Evolutionary conservation across 805 yeast genomes (phyloP).

Genomic region (Candida montana): DNA sequence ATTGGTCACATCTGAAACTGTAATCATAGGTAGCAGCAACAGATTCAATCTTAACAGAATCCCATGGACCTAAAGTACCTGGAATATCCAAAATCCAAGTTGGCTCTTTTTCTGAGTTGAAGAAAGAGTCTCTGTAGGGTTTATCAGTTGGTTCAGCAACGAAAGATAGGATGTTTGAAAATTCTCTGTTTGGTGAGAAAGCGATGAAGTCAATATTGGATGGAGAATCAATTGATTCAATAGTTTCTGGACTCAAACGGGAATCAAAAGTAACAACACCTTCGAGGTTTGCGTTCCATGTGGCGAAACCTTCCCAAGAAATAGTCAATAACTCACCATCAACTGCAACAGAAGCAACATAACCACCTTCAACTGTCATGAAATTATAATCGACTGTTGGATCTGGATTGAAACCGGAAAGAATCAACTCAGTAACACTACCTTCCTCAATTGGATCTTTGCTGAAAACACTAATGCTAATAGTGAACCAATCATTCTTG

Average conservation of each 20-base stretch:
- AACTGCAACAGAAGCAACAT: neutral
- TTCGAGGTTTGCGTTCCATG: conserved; percentile 3
- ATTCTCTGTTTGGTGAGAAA: conserved; percentile 6
- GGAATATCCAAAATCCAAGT: conserved; percentile 8
- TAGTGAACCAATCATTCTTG: conserved; percentile 5
- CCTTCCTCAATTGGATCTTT: conserved; percentile 8
- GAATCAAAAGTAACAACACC: conserved; percentile 7
- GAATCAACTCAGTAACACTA: conserved; percentile 3
- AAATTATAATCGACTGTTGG: neutral
- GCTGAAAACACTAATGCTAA: conserved; percentile 1
- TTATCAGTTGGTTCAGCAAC: conserved; percentile 4
- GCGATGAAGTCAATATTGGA: conserved; percentile 1
- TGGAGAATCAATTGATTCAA: conserved; percentile 1
- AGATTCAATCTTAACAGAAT: neutral
- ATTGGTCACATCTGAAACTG: conserved; percentile 2
- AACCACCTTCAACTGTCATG: neutral
- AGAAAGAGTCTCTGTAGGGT: conserved; percentile 3
- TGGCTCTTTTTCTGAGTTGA: conserved; percentile 1
- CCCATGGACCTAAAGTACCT: conserved; percentile 9
- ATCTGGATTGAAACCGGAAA: conserved; percentile 6
- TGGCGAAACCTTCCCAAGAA: conserved; percentile 3
- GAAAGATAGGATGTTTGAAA: conserved; percentile 1
- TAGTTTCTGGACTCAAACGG: conserved; percentile 1
- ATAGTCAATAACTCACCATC: neutral
- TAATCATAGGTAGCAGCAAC: neutral